Conservation (phyloP, 306 rosid genomes). For the Psophocarpus tetragonolobus region DNA sequence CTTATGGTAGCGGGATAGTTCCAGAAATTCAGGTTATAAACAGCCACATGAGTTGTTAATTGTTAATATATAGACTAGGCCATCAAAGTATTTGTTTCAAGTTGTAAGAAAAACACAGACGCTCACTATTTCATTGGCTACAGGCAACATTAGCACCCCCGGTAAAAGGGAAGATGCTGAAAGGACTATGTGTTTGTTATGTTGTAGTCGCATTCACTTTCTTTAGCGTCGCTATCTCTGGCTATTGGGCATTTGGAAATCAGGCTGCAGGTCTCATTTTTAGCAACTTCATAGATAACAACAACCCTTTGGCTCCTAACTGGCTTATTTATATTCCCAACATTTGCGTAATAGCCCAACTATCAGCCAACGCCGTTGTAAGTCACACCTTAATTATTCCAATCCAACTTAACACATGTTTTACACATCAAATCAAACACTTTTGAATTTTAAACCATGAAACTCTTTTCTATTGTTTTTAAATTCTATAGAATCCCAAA, state of each 20-base stretch:
- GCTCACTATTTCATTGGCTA: not conserved
- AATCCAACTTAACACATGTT: too few species aligned
- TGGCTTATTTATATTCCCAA: not conserved
- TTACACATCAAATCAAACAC: not conserved
- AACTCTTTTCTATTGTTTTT: not conserved
- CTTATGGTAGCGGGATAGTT: not conserved
- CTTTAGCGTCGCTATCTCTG: not conserved
- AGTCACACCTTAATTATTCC: not conserved
- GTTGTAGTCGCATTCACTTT: not conserved
- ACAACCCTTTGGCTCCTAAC: not conserved
- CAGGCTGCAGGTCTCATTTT: not conserved
- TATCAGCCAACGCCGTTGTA: not conserved
- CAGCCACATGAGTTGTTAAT: not conserved
- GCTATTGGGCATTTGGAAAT: conserved; percentile 3
- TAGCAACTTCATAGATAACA: not conserved
- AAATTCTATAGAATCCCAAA: not conserved
- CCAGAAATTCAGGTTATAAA: conserved; percentile 3
- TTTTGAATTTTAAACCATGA: too few species aligned
- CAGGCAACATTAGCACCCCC: not conserved
- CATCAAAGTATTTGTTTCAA: not conserved
- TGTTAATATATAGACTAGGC: not conserved
- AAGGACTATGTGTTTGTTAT: not conserved
- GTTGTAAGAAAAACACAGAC: not conserved
- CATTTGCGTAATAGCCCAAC: not conserved
- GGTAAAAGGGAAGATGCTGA: not conserved